Conservation (phyloP, 1,284 basidiomycete genomes). For the Stereum hirsutum region DNA sequence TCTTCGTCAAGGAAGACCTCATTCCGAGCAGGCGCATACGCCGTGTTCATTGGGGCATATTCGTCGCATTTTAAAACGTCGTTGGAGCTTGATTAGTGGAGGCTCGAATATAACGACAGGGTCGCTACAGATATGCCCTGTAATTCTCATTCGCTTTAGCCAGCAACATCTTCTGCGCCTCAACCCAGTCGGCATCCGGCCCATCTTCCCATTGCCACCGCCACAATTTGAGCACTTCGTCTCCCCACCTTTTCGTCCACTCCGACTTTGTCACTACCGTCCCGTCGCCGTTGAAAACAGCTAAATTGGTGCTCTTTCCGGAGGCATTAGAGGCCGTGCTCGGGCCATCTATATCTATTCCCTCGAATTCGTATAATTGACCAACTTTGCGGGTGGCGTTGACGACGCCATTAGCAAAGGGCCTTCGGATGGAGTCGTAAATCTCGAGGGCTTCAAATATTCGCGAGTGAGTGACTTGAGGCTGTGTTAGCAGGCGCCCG, state of each 20-base stretch:
- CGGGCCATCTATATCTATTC: not conserved
- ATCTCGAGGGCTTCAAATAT: conserved; percentile 16
- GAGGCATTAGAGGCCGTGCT: not conserved
- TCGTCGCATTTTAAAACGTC: no score
- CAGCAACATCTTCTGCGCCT: not conserved
- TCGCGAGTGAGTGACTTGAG: conserved; percentile 13
- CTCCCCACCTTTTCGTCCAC: not conserved
- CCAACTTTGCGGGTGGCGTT: conserved; percentile 11
- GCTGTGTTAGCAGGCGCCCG: conserved; percentile 22
- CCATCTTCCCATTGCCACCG: not conserved
- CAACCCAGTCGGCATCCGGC: not conserved
- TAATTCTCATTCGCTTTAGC: no score
- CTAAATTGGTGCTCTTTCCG: not conserved
- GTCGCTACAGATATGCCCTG: no score
- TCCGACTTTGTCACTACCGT: not conserved
- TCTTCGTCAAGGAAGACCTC: no score
- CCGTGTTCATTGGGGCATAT: no score
- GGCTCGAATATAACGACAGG: no score
- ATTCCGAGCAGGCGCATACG: no score
- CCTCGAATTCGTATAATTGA: conserved; percentile 16
- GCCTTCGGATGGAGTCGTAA: conserved; percentile 23
- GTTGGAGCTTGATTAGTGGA: no score
- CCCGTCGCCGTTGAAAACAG: not conserved
- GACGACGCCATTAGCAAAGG: conserved; percentile 12
- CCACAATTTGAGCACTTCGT: not conserved